phyloP scores from a whole-genome alignment of 2,329 filamentous ascomycete genomes.

The Exophiala bonariae region DNA sequence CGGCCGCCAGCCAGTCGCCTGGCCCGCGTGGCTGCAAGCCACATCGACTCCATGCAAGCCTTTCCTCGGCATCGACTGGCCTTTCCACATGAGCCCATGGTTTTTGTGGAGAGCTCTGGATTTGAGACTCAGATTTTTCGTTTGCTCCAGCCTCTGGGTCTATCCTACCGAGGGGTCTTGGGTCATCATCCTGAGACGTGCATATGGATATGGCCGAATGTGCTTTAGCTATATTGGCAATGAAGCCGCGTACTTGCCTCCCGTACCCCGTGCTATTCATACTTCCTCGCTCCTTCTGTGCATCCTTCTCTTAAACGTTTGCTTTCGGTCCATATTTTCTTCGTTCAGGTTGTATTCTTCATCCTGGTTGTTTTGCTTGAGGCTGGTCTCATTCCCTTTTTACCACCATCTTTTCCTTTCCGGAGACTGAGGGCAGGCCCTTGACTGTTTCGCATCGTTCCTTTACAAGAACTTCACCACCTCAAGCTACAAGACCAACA shows the following conservation, averaged over 20 bases:
- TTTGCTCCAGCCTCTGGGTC: conserved; percentile 10
- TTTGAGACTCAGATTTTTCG: conserved; percentile 15
- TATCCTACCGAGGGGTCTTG: conserved; percentile 3
- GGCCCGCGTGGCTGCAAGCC: conserved; percentile 2
- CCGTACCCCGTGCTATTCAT: neutral
- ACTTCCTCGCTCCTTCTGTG: conserved; percentile 2
- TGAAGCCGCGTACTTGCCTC: conserved; percentile 8
- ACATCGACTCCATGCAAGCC: conserved; percentile 12
- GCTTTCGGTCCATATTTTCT: conserved; percentile 13
- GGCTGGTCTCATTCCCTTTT: conserved; percentile 14
- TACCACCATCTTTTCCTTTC: conserved; percentile 9
- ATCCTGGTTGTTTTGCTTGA: conserved; percentile 21
- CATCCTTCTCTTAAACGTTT: conserved; percentile 10
- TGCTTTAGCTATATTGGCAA: conserved; percentile 19
- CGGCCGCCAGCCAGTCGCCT: conserved; percentile 20
- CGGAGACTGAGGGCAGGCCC: conserved; percentile 19
- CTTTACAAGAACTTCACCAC: conserved; percentile 11
- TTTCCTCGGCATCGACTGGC: conserved; percentile 10
- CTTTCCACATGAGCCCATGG: conserved; percentile 4
- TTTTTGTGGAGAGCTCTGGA: conserved; percentile 14
- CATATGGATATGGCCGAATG: conserved; percentile 20
- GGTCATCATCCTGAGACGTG: conserved; percentile 22
- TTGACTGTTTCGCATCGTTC: conserved; percentile 22
- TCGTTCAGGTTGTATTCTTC: conserved; percentile 15
- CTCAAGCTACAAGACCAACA: neutral